A percentile compares a stretch with the other conserved stretches of the same genome.
phyloP scores from a whole-genome alignment of 2,329 filamentous ascomycete species.

The Tolypocladium pustulatum region DNA sequence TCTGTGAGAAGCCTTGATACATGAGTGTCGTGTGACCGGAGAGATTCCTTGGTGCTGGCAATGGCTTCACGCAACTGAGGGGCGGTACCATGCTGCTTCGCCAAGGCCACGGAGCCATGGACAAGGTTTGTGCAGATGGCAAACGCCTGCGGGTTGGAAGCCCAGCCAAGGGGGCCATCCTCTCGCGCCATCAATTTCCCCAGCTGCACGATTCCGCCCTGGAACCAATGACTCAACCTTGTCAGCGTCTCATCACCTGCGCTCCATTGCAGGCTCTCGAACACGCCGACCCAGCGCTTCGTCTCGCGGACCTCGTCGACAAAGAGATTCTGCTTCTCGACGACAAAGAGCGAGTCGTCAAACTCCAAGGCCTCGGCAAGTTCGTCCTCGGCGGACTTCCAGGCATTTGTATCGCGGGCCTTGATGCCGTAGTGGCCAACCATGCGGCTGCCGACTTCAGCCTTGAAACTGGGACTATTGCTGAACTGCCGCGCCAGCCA shows the following conservation, averaged over 20 bases:
- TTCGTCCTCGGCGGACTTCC: constrained; percentile 22
- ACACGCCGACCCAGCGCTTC: constrained; percentile 51
- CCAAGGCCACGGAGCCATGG: constrained; percentile 25
- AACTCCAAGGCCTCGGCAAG: constrained; percentile 36
- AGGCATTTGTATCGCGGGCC: constrained; percentile 2
- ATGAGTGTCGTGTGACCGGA: constrained; percentile 1
- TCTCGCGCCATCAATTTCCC: constrained; percentile 18
- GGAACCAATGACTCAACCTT: constrained; percentile 35
- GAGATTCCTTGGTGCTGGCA: background rate
- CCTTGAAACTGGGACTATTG: constrained; percentile 23
- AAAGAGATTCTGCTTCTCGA: constrained; percentile 94
- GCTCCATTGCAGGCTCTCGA: constrained; percentile 21
- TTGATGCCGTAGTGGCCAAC: constrained; percentile 12
- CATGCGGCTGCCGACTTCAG: constrained; percentile 31
- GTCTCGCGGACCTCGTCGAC: constrained; percentile 71
- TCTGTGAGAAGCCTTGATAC: constrained; percentile 19
- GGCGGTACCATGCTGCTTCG: constrained; percentile 1
- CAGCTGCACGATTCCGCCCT: constrained; percentile 36
- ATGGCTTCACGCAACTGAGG: constrained; percentile 6
- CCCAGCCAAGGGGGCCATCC: constrained; percentile 65
- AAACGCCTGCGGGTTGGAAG: constrained; percentile 58
- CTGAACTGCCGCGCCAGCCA: constrained; percentile 29
- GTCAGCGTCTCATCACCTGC: constrained; percentile 11
- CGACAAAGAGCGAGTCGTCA: constrained; percentile 65
- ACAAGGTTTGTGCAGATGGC: constrained; percentile 42